Conservation (phyloP, 2,329 filamentous ascomycete species). For the Incumbomyces lentus region DNA sequence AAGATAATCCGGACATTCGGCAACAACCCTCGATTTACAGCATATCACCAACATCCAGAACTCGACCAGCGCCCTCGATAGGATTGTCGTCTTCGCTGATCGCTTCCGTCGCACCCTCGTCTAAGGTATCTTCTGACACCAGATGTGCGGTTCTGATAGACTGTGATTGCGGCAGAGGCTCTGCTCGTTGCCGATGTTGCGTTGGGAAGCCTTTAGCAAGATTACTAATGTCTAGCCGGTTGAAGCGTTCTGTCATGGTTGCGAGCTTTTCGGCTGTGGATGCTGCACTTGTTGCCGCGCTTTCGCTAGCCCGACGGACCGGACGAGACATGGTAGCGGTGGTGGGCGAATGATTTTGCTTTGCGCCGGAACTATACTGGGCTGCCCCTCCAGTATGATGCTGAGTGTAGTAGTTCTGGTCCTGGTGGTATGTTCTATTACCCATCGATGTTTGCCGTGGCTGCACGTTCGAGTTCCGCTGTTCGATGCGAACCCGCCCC, state of each 20-base stretch:
- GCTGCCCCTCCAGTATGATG: not conserved
- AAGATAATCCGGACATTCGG: too few relatives aligned
- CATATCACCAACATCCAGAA: constrained; percentile 5
- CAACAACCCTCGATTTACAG: not conserved
- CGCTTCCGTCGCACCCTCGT: not conserved
- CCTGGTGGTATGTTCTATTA: not conserved
- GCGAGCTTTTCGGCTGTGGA: constrained; percentile 3
- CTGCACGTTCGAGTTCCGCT: not conserved
- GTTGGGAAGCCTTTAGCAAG: constrained; percentile 3
- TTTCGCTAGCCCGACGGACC: not conserved
- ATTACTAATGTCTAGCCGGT: constrained; percentile 5
- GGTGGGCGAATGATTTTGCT: not conserved
- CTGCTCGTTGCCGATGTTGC: not conserved
- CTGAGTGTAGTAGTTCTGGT: not conserved
- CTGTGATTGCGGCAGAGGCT: not conserved
- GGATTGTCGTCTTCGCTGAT: not conserved
- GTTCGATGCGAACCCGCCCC: constrained; percentile 25
- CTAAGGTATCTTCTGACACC: not conserved
- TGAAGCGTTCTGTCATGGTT: constrained; percentile 5
- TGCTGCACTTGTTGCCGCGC: not conserved
- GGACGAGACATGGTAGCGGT: not conserved
- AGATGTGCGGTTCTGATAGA: not conserved
- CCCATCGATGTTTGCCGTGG: not conserved
- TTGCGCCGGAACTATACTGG: not conserved
- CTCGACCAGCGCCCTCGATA: not conserved